Percentiles rank a stretch among this genome's conserved stretches.
Conservation (phyloP, 1,139 yeast genomes). For the Waltiozyma sp. region DNA sequence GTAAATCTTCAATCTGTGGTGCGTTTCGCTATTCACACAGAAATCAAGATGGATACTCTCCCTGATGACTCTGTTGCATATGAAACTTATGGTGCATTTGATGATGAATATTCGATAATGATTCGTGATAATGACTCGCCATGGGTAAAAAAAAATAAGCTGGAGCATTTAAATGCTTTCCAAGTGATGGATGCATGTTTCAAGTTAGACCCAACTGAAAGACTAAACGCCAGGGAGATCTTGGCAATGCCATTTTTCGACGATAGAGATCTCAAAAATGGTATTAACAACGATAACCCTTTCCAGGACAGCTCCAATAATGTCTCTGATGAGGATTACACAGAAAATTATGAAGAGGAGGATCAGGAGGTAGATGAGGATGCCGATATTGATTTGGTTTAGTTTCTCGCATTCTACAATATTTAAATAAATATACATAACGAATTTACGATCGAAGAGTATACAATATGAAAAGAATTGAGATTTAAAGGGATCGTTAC, state of each 20-base stretch:
- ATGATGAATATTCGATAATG: conserved; percentile 1
- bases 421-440: neutral
- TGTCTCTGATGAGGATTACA: neutral
- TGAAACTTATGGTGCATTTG: conserved; percentile 21
- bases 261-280: neutral
- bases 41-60: conserved; percentile 23
- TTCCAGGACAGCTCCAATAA: neutral
- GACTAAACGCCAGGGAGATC: conserved; percentile 77
- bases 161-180: conserved; percentile 13
- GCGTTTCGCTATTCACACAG: conserved; percentile 18
- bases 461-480: no score
- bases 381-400: conserved; percentile 8
- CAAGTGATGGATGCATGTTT: conserved; percentile 36
- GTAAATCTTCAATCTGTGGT: conserved; percentile 10
- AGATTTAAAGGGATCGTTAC: no score
- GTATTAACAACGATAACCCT: neutral
- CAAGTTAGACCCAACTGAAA: conserved; percentile 65
- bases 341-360: neutral
- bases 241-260: conserved; percentile 24
- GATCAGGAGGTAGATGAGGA: conserved; percentile 8
- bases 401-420: neutral
- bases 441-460: neutral
- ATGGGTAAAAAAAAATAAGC: conserved; percentile 4
- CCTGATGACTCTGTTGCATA: conserved; percentile 28
- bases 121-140: conserved; percentile 7